Conservation (phyloP, 495 filamentous ascomycete species). For the Hypoxylon rickii region DNA sequence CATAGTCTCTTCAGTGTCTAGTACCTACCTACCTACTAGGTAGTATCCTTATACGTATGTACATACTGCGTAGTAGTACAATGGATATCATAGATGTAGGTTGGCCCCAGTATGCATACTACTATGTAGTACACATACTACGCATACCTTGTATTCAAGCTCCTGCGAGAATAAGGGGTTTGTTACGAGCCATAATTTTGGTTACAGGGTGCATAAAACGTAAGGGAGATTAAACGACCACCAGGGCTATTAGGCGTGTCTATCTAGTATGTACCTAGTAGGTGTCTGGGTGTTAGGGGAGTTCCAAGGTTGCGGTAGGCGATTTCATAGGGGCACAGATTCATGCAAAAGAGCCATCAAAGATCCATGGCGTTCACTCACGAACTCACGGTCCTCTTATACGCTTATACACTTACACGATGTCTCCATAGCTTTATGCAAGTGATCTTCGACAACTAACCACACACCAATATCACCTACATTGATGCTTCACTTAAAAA, state of each 20-base stretch:
- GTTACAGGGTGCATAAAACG: conserved; percentile 24
- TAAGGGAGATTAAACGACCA: conserved; percentile 26
- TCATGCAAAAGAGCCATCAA: background rate
- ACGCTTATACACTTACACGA: background rate
- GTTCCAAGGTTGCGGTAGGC: background rate
- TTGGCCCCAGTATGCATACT: too few relatives aligned
- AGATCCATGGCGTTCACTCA: too few relatives aligned
- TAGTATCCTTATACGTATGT: background rate
- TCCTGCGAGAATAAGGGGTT: conserved; percentile 33
- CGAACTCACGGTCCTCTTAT: background rate
- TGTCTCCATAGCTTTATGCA: background rate
- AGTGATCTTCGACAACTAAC: background rate
- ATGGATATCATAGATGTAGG: too few relatives aligned
- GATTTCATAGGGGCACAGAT: background rate
- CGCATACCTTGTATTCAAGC: too few relatives aligned
- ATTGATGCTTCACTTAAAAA: too few relatives aligned
- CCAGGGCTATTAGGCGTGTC: too few relatives aligned
- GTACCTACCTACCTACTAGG: too few relatives aligned
- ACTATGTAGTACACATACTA: background rate
- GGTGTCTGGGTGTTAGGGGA: too few relatives aligned
- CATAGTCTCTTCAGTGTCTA: too few relatives aligned
- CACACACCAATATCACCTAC: too few relatives aligned
- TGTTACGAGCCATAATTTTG: conserved; percentile 3
- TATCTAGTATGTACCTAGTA: too few relatives aligned
- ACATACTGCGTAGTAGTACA: background rate